Conservation (phyloP, 2,329 filamentous ascomycete species). For the Pochonia chlamydosporia region DNA sequence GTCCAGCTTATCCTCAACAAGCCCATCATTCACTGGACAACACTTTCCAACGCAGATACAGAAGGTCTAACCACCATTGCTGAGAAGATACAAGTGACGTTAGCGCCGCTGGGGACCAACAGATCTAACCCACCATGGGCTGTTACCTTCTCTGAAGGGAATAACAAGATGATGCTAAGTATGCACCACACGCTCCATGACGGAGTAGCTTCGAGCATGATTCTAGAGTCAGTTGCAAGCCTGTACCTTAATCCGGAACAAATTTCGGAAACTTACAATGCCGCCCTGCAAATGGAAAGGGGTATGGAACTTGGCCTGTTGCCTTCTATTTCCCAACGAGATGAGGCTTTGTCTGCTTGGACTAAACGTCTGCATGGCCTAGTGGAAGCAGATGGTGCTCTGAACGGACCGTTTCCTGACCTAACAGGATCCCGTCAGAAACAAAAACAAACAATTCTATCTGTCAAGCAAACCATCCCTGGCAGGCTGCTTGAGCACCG, state of each 20-base stretch:
- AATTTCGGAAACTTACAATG: background rate
- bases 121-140: slow-evolving; percentile 25
- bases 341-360: slow-evolving; percentile 14
- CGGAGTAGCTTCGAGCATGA: slow-evolving; percentile 47
- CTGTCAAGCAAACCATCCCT: background rate
- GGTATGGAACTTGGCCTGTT: slow-evolving; percentile 17
- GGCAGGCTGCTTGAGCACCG: background rate
- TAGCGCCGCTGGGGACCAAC: slow-evolving; percentile 7
- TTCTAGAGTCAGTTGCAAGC: slow-evolving; percentile 34
- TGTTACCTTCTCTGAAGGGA: slow-evolving; percentile 24
- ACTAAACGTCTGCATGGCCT: slow-evolving; percentile 10
- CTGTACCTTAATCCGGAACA: slow-evolving; percentile 6
- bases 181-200: slow-evolving; percentile 60
- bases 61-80: slow-evolving; percentile 3
- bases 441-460: slow-evolving; percentile 8
- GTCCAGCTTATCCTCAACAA: slow-evolving; percentile 13
- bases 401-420: slow-evolving; percentile 17
- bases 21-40: slow-evolving; percentile 9
- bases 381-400: slow-evolving; percentile 9
- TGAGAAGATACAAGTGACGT: slow-evolving; percentile 7
- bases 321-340: slow-evolving; percentile 12
- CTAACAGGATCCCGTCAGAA: slow-evolving; percentile 17
- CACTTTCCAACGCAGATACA: slow-evolving; percentile 3
- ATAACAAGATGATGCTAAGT: slow-evolving; percentile 27
- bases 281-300: slow-evolving; percentile 7